Evolutionary conservation across 2,329 filamentous ascomycete species (phyloP).

Genomic region (Sarocladium oryzae): DNA sequence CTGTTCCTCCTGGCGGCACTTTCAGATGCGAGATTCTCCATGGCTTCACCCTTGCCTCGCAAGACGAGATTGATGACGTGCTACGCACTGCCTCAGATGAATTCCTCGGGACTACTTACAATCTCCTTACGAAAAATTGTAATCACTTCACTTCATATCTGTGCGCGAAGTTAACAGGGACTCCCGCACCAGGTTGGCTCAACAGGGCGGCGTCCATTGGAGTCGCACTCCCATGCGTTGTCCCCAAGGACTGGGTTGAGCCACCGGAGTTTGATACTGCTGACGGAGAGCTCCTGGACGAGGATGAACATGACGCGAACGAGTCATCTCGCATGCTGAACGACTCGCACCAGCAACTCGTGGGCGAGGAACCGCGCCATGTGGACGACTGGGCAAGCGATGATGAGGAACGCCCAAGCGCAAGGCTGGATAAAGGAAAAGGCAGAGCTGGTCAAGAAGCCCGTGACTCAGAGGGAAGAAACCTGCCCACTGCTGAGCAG

Average conservation of each 20-base stretch:
- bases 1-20: conserved; percentile 69
- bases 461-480: conserved; percentile 44
- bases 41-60: conserved; percentile 66
- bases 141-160: conserved; percentile 82
- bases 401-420: conserved; percentile 33
- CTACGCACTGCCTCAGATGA: conserved; percentile 62
- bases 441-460: no score
- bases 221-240: conserved; percentile 72
- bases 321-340: conserved; percentile 56
- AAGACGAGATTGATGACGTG: conserved; percentile 63
- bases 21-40: conserved; percentile 71
- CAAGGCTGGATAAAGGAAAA: conserved; percentile 36
- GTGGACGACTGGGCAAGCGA: conserved; percentile 37
- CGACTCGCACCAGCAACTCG: conserved; percentile 21
- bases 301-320: conserved; percentile 43
- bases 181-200: conserved; percentile 65
- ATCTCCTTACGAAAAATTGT: conserved; percentile 77
- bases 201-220: conserved; percentile 82
- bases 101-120: conserved; percentile 72
- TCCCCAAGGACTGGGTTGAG: conserved; percentile 75
- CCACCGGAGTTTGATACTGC: conserved; percentile 69
- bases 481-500: conserved; percentile 45
- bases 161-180: conserved; percentile 65
- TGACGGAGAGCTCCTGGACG: conserved; percentile 59
- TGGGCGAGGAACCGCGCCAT: conserved; percentile 21